Conservation (phyloP, 106 monocot genomes). For the Dendrobium catenatum region DNA sequence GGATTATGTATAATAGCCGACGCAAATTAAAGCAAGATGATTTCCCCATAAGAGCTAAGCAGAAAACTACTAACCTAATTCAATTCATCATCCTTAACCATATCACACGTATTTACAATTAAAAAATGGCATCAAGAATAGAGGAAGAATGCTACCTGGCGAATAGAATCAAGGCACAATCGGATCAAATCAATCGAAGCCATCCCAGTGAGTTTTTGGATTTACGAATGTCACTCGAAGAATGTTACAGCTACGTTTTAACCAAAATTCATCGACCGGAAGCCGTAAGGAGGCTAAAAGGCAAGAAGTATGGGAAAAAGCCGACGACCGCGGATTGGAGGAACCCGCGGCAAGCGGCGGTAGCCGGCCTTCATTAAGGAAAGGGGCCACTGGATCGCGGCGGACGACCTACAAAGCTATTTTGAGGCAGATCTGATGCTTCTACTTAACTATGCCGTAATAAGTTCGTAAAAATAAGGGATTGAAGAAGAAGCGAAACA, state of each 20-base stretch:
- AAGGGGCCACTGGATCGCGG: not conserved
- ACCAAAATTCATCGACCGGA: not conserved
- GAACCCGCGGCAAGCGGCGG: not conserved
- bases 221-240: not conserved
- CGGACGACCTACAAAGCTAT: not conserved
- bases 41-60: not conserved
- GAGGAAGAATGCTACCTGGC: constrained; percentile 39
- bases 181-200: constrained; percentile 65
- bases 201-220: constrained; percentile 27
- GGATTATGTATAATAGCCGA: not conserved
- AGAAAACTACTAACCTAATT: not conserved
- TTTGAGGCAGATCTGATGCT: not conserved
- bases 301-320: not conserved
- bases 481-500: not conserved
- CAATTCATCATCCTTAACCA: not conserved
- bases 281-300: not conserved
- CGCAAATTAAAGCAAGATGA: not conserved
- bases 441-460: not conserved
- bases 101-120: not conserved
- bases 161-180: constrained; percentile 81
- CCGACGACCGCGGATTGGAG: not conserved
- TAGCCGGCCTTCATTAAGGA: not conserved
- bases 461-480: not conserved
- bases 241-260: not conserved
- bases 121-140: not conserved